Evolutionary conservation across 768 basidiomycete genomes (phyloP), one percentile per base, ranked within the genome.

Genomic region (Saitozyma podzolica): DNA sequence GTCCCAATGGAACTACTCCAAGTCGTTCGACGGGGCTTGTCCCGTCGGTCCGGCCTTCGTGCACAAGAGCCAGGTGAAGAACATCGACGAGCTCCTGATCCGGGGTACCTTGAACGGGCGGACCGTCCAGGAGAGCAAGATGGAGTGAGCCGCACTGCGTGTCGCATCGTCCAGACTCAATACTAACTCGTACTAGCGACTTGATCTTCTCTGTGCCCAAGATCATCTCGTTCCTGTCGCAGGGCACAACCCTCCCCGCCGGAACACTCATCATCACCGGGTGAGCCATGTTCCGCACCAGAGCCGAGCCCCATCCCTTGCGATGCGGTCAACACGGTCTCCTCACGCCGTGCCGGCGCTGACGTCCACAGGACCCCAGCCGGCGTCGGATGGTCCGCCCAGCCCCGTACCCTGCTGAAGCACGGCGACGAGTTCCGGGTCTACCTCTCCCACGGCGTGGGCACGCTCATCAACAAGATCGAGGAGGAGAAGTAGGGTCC

Each of bases 1-100:
- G 9, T 87, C 88, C 0, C 92, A 94, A 69, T 94, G 92, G 91
- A 82, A 85, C 40, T 92, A 91, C 79, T 91, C 90, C 37, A 94
- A 94, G 78, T 84, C 88, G 48, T 94, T 91, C 68, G 91, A 90
- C 88, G 61, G 82, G 40, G 81, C 82, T 3, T 84, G 80, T 13
- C 92, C 92, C 1, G 79, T 92, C 45, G 92, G 92, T 0, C 92
- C 92, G 2, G 89, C 87, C 70, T 80, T 94, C 39, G 89, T 93
- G 16, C 85, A 89, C 6, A 84, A 85, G 40, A 81, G 81, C 6
- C 79, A 82, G 16, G 85, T 92, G 43, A 82, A 84, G 0, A 84
- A 91, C 69, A 87, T 90, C 29, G 87, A 89, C 66, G 81, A 80
- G 0, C 68, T 93, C 11, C 80, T 82, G 0, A 82, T 93, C 56